phyloP scores from a whole-genome alignment of 2,329 filamentous ascomycete genomes.

The Ascochyta lentis region DNA sequence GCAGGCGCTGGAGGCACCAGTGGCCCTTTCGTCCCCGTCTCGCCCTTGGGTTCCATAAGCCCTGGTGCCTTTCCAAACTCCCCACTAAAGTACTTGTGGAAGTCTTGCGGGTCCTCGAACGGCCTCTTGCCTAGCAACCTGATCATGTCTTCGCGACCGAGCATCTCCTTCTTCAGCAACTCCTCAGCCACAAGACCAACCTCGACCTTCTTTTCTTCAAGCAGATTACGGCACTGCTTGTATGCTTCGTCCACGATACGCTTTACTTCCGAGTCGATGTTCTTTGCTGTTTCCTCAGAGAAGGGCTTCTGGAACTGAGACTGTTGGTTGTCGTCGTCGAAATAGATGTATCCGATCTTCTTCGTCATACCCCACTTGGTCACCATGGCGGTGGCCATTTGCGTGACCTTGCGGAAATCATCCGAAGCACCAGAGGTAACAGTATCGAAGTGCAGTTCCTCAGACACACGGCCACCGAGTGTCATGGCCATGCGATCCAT shows the following conservation, averaged over 20 bases:
- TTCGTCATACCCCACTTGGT: constrained; percentile 99
- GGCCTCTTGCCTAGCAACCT: constrained; percentile 83
- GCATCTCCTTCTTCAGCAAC: constrained; percentile 86
- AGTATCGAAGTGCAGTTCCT: constrained; percentile 95
- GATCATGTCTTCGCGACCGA: constrained; percentile 90
- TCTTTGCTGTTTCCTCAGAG: constrained; percentile 89
- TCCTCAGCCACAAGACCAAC: constrained; percentile 92
- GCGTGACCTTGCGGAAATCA: constrained; percentile 98
- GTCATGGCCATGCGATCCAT: constrained; percentile 99
- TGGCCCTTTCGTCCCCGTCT: constrained; percentile 44
- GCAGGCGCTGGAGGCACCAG: constrained; percentile 42
- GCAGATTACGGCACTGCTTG: constrained; percentile 82
- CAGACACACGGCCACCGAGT: constrained; percentile 89
- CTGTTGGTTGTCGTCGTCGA: constrained; percentile 79
- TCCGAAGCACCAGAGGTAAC: constrained; percentile 95
- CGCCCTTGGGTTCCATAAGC: constrained; percentile 41
- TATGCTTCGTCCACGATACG: constrained; percentile 93
- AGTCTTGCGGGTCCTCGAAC: constrained; percentile 85
- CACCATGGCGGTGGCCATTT: constrained; percentile 96
- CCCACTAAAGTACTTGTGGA: constrained; percentile 84
- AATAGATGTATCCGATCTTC: constrained; percentile 92
- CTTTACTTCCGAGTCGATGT: constrained; percentile 90
- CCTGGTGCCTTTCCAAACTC: constrained; percentile 45
- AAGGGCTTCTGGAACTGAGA: constrained; percentile 87
- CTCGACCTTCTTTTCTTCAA: constrained; percentile 85